phyloP scores from a whole-genome alignment of 768 basidiomycete species.

The Boletus rubropictus region DNA sequence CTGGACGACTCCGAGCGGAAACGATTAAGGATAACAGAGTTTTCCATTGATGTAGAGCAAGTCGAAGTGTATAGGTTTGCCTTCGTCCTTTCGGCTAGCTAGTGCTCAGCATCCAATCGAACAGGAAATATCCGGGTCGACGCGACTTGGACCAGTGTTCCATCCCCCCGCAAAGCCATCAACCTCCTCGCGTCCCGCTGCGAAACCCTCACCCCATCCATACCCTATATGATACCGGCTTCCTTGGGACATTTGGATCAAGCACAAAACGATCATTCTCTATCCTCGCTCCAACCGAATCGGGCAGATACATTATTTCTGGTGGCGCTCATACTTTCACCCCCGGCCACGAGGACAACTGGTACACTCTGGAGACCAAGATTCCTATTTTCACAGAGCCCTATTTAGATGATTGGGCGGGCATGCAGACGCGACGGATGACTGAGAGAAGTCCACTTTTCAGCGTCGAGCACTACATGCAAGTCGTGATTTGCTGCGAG shows the following conservation, averaged over 20 bases:
- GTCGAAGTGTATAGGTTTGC: constrained; percentile 61
- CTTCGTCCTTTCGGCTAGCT: neutral
- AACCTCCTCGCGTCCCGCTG: constrained; percentile 62
- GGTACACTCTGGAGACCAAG: constrained; percentile 25
- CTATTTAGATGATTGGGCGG: constrained; percentile 26
- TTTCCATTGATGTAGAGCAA: constrained; percentile 57
- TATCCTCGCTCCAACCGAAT: constrained; percentile 44
- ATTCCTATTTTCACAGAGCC: constrained; percentile 18
- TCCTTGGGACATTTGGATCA: constrained; percentile 28
- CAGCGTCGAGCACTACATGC: constrained; percentile 48
- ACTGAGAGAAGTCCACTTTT: constrained; percentile 51
- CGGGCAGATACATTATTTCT: constrained; percentile 44
- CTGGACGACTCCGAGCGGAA: constrained; percentile 45
- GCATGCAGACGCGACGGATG: constrained; percentile 33
- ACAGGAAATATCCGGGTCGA: constrained; percentile 39
- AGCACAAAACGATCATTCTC: constrained; percentile 36
- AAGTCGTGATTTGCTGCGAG: constrained; percentile 48
- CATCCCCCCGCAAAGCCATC: constrained; percentile 47
- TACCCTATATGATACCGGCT: constrained; percentile 42
- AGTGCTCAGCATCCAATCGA: constrained; percentile 6
- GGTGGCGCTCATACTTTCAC: constrained; percentile 48
- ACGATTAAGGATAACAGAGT: constrained; percentile 50
- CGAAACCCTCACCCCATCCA: constrained; percentile 46
- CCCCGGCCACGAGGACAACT: constrained; percentile 18
- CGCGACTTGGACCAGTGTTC: constrained; percentile 46